These are phyloP conservation scores for Trichophyton mentagrophytes DNA, from an alignment of 2,329 filamentous ascomycete species.

Conservation along the genomic window DNA sequence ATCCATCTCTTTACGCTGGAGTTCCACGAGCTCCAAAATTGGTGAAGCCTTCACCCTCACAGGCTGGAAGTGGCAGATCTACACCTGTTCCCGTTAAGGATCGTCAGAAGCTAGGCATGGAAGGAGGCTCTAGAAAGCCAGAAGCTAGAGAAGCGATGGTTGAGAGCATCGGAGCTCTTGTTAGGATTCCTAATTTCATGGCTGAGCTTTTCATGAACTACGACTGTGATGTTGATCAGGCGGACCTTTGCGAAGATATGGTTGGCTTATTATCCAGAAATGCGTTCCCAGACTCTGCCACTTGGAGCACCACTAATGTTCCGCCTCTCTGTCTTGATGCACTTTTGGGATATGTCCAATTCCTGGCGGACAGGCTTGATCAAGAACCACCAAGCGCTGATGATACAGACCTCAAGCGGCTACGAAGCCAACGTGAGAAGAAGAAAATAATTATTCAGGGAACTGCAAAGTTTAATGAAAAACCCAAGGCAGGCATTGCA, in stretches of 20 bases:
- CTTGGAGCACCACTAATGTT: slow-evolving; percentile 97
- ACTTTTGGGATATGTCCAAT: slow-evolving; percentile 79
- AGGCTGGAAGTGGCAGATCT: slow-evolving; percentile 63
- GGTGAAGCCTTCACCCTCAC: slow-evolving; percentile 65
- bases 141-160: slow-evolving; percentile 98
- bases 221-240: slow-evolving; percentile 84
- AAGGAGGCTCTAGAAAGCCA: slow-evolving; percentile 81
- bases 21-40: slow-evolving; percentile 85
- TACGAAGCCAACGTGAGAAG: slow-evolving; percentile 60
- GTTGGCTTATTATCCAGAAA: slow-evolving; percentile 85
- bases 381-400: slow-evolving; percentile 52
- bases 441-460: slow-evolving; percentile 87
- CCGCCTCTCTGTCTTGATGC: slow-evolving; percentile 90
- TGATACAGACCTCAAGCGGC: slow-evolving; percentile 49
- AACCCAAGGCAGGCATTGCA: slow-evolving; percentile 74
- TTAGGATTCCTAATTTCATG: slow-evolving; percentile 88
- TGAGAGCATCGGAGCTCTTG: slow-evolving; percentile 82
- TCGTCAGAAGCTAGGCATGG: slow-evolving; percentile 79
- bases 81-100: slow-evolving; percentile 89
- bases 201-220: slow-evolving; percentile 95
- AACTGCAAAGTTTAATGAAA: slow-evolving; percentile 86
- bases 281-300: slow-evolving; percentile 90
- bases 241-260: slow-evolving; percentile 90
- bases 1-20: slow-evolving; percentile 80
- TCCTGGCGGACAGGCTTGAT: slow-evolving; percentile 73